Evolutionary conservation across 805 yeast genomes (phyloP).

Genomic region (Barnettozyma botsteinii): DNA sequence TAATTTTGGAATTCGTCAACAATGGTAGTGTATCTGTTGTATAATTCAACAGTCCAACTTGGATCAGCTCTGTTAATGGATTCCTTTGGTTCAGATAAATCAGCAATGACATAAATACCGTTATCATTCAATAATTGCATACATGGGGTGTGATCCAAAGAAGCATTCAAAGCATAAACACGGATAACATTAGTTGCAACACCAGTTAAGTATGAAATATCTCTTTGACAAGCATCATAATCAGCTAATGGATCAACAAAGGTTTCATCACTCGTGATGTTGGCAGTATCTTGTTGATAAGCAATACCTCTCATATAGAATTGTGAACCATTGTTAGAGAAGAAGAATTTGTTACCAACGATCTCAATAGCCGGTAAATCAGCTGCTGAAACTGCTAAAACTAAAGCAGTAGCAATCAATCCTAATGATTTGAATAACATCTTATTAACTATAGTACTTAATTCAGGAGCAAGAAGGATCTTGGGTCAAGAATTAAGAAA

Average conservation of each 20-base stretch:
- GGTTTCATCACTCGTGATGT: conserved; percentile 36
- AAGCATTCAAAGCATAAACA: conserved; percentile 68
- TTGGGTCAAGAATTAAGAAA: not conserved
- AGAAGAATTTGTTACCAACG: conserved; percentile 74
- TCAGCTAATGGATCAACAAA: conserved; percentile 73
- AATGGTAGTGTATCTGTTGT: conserved; percentile 61
- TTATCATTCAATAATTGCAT: conserved; percentile 63
- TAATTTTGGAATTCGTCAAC: conserved; percentile 65
- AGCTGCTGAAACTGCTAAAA: conserved; percentile 32
- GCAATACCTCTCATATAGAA: conserved; percentile 76
- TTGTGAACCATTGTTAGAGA: conserved; percentile 71
- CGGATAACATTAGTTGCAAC: conserved; percentile 65
- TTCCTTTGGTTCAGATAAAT: conserved; percentile 59
- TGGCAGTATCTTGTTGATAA: conserved; percentile 64
- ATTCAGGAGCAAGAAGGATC: conserved; percentile 2
- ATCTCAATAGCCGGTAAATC: conserved; percentile 62
- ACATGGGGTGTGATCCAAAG: conserved; percentile 61
- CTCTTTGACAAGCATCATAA: conserved; percentile 56
- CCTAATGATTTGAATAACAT: conserved; percentile 31
- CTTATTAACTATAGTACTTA: not conserved
- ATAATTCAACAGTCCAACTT: conserved; percentile 56
- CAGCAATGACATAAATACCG: conserved; percentile 78
- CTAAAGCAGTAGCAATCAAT: conserved; percentile 32
- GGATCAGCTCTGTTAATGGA: conserved; percentile 63
- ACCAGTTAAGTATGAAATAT: conserved; percentile 60